A percentile compares a stretch with the other conserved stretches of the same genome.
These are phyloP conservation scores for Podospora pseudopauciseta DNA, from an alignment of 495 filamentous ascomycete species.

Conservation along the genomic window DNA sequence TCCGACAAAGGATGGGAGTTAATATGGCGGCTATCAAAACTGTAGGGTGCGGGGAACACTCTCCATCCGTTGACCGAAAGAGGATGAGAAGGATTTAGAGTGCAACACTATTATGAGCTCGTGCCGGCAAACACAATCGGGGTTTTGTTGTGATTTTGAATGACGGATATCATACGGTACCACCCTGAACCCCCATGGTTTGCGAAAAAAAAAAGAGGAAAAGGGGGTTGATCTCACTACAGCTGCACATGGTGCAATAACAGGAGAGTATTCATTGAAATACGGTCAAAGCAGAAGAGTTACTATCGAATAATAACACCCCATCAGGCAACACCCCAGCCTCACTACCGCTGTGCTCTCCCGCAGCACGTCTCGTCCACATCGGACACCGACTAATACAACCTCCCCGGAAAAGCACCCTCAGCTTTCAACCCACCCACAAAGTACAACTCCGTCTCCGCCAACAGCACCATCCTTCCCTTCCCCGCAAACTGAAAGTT, in stretches of 20 bases:
- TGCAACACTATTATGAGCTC: not conserved
- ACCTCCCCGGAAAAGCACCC: conserved; percentile 32
- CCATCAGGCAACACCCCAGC: not conserved
- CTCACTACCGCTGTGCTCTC: too few relatives aligned
- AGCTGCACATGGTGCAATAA: too few relatives aligned
- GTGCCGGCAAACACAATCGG: not conserved
- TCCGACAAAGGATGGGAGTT: not conserved
- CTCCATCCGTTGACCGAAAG: conserved; percentile 7
- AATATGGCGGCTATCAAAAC: conserved; percentile 1
- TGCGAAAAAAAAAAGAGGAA: too few relatives aligned
- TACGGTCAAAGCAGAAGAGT: too few relatives aligned
- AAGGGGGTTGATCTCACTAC: too few relatives aligned
- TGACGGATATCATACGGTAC: too few relatives aligned
- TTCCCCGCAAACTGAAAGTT: conserved; percentile 58
- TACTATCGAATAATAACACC: not conserved
- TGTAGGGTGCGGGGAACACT: not conserved
- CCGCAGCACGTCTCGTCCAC: not conserved
- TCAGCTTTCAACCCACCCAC: conserved; percentile 41
- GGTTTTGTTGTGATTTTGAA: not conserved
- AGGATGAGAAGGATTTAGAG: not conserved
- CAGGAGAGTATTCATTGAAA: too few relatives aligned
- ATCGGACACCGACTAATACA: conserved; percentile 15
- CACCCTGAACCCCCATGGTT: too few relatives aligned
- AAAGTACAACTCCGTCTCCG: conserved; percentile 49
- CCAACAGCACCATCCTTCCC: conserved; percentile 50